Base-by-base conservation (phyloP, 2,329 filamentous ascomycete genomes). In the Elsinoe ampelina region DNA sequence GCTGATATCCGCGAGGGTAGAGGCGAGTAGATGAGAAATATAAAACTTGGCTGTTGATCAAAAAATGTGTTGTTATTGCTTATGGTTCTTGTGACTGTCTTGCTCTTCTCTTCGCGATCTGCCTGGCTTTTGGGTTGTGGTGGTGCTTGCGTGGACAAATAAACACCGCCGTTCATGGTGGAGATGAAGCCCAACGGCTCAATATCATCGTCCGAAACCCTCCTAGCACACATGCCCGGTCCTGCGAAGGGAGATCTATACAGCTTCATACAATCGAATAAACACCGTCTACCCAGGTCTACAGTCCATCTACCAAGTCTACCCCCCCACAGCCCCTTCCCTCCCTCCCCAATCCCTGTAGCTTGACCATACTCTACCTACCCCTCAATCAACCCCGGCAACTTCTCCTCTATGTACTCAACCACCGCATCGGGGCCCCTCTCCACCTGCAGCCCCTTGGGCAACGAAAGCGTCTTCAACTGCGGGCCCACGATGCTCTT, bases 341-440 rank as follows among this genome's bases (percentile, higher is more conserved):
- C 13, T 39, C 13, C 11, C 13, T 8, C 1, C 2, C 17, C 36
- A 5, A 39, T 39, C 17, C 36, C 17, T 39, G 22, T 5, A 22
- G 22, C 22, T 2, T 22, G 22, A 22, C 36, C 11, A 39, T 39
- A n/a, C n/a, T n/a, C n/a, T n/a, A 19, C 10, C 36, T 39, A 39
- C 36, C 54, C 55, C 57, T 61, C 59, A 15, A 61, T 56, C 42
- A 70, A 54, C 17, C 47, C 58, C 7, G 73, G 73, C 13, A 76
- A 61, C 54, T 73, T 66, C 61, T 75, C 72, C 38, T 72, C 66
- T 45, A 81, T 65, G 63, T 76, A 77, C 54, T 79, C 76, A 1
- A 81, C 76, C n/a, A 81, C 71, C 2, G 75, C 78, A 65, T 81
- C 78, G 0, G 78, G 78, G 0, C 79, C 79, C 55, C 69, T 72